Evolutionary conservation across 2,329 filamentous ascomycete genomes (phyloP), one percentile per base, ranked within the genome.

Genomic region (Cladophialophora exuberans): DNA sequence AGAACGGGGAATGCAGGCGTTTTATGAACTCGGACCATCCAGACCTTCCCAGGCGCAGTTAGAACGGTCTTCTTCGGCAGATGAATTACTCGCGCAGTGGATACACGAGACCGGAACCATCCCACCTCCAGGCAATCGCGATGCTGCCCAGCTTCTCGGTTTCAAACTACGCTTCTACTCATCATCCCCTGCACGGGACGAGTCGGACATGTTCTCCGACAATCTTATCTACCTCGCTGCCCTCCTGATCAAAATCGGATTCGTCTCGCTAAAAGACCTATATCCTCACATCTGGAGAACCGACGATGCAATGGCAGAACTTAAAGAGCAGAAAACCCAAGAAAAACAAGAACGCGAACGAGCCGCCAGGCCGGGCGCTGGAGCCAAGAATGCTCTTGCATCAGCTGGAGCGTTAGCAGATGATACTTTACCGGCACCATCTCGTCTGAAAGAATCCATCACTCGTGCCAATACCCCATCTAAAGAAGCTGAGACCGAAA

Each of bases 111-210:
- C 93, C 2, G 87, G 86, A 52, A 95, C 89, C 0, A 74, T 94
- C 3, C 92, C 92, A 3, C 90, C 92, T 1, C 79, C 83, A 25
- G 94, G 95, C 25, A 99, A 97, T 69, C 84, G 87, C 38, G 90
- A 95, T 56, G 94, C 94, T 1, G 95, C 95, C 25, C 94, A 97
- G 69, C 81, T 99, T 3, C 84, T 99, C 11, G 94, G 94, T 3
- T 99, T 99, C 80, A 99, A 99, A 73, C 82, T 99, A 46, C 89
- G 90, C 11, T 99, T 96, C 71, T 99, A 99, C 68, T 88, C 90
- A 35, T 61, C 60, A 3, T 95, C 90, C 0, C 79, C 86, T 23
- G 85, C 88, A 30, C 84, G 93, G 52, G 84, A 89, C 56, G 81
- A 85, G 50, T 77, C 82, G 1, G 94, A 97, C 66, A 80, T 86